Evolutionary conservation across 805 yeast genomes (phyloP).

Genomic region (Candida morakotiae): DNA sequence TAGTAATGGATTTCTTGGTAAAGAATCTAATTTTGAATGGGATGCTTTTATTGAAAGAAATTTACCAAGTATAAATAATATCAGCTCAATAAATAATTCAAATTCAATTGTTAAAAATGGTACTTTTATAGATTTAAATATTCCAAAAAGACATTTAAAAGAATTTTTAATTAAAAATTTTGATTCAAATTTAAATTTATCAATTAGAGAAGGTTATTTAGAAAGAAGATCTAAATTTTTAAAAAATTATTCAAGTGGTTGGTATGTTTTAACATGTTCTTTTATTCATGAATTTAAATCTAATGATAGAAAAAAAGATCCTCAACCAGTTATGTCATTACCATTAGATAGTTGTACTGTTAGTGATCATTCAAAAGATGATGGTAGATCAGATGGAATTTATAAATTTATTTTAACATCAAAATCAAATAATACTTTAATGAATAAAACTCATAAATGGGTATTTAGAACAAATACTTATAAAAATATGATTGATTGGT

Average conservation of each 20-base stretch:
- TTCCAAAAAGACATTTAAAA: conserved; percentile 30
- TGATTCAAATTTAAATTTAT: conserved; percentile 59
- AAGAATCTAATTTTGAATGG: conserved; percentile 86
- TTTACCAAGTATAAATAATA: conserved; percentile 30
- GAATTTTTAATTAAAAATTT: conserved; percentile 67
- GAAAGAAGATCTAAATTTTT: conserved; percentile 90
- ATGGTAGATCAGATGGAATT: conserved; percentile 48
- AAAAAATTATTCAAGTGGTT: conserved; percentile 86
- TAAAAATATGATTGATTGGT: conserved; percentile 81
- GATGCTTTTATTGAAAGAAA: conserved; percentile 74
- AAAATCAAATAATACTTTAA: conserved; percentile 64
- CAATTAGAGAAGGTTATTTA: conserved; percentile 70
- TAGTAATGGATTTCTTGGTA: conserved; percentile 53
- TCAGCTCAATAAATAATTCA: conserved; percentile 16
- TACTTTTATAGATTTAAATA: conserved; percentile 37
- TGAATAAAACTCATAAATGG: conserved; percentile 85
- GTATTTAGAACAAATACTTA: conserved; percentile 89
- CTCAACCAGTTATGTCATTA: conserved; percentile 78
- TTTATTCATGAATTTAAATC: conserved; percentile 88
- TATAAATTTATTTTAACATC: conserved; percentile 79
- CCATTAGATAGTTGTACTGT: conserved; percentile 76
- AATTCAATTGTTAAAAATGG: conserved; percentile 27
- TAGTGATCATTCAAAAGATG: conserved; percentile 76
- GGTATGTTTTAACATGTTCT: conserved; percentile 86
- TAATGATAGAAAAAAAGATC: conserved; percentile 75